These are phyloP conservation scores for Neovahlkampfia damariscottae DNA, from an alignment of 78 protist genomes.

Conservation along the genomic window DNA sequence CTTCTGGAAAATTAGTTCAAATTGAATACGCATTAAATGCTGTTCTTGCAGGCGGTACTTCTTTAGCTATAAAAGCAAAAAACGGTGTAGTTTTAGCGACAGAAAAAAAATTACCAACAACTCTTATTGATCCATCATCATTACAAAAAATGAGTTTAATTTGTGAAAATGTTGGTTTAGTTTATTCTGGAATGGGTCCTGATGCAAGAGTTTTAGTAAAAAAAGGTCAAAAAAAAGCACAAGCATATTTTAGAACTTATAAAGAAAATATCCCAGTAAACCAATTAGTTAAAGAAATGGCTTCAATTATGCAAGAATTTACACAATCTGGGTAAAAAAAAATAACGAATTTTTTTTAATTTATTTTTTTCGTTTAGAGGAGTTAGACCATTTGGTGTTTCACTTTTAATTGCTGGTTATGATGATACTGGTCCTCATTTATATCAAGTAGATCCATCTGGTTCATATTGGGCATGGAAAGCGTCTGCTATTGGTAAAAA, in stretches of 20 bases:
- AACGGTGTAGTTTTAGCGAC: conserved; percentile 97
- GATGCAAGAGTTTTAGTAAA: conserved; percentile 74
- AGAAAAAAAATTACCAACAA: conserved; percentile 84
- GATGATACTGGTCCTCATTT: conserved; percentile 81
- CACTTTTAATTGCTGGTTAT: conserved; percentile 88
- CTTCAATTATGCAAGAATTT: conserved; percentile 95
- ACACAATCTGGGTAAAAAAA: conserved; percentile 95
- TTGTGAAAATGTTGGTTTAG: conserved; percentile 60
- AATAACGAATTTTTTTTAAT: conserved; percentile 97
- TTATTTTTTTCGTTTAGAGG: conserved; percentile 80
- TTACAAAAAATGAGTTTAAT: conserved; percentile 56
- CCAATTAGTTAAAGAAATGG: conserved; percentile 87
- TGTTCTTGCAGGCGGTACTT: conserved; percentile 76
- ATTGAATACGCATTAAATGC: conserved; percentile 97
- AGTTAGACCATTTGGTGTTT: conserved; percentile 98
- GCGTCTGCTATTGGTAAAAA: conserved; percentile 98
- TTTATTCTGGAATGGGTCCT: conserved; percentile 96
- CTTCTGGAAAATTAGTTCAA: conserved; percentile 98
- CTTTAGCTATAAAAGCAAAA: conserved; percentile 92
- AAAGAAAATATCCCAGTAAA: conserved; percentile 70
- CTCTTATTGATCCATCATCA: conserved; percentile 71
- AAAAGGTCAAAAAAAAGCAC: conserved; percentile 88
- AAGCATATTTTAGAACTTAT: conserved; percentile 59
- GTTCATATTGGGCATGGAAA: conserved; percentile 98
- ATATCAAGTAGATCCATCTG: conserved; percentile 94